Evolutionary conservation across 176 grass and related monocot species (phyloP).

Genomic region (Hsuehochloa calcarea): DNA sequence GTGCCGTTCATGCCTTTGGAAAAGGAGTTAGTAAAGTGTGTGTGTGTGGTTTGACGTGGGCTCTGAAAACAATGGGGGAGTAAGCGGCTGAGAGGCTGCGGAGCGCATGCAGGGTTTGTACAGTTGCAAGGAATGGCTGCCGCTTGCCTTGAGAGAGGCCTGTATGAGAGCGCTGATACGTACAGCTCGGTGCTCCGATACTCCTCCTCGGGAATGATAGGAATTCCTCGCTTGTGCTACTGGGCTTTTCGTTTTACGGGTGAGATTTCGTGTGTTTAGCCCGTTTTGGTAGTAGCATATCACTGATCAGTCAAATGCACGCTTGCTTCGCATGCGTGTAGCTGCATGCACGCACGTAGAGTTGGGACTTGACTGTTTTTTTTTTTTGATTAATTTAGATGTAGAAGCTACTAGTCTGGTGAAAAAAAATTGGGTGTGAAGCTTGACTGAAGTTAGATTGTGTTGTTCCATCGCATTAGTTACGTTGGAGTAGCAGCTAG

Average conservation of each 20-base stretch:
- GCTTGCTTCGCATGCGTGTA: background rate
- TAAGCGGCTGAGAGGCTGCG: background rate
- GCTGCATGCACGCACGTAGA: no score
- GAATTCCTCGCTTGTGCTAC: conserved; percentile 50
- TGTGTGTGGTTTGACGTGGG: background rate
- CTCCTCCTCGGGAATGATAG: conserved; percentile 68
- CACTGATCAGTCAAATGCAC: background rate
- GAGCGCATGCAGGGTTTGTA: background rate
- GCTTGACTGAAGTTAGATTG: background rate
- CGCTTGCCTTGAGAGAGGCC: background rate
- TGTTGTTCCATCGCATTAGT: background rate
- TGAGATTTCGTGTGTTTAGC: conserved; percentile 49
- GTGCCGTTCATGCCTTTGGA: background rate
- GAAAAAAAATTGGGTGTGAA: background rate
- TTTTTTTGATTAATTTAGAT: background rate
- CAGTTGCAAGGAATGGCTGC: background rate
- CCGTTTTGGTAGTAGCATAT: conserved; percentile 2
- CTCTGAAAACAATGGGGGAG: conserved; percentile 38
- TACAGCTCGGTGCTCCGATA: background rate
- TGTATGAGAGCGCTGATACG: background rate
- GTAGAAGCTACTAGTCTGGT: background rate
- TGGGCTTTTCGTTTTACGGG: conserved; percentile 19
- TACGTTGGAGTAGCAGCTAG: no score
- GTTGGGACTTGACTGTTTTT: no score
- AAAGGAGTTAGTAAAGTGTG: background rate